phyloP scores from a whole-genome alignment of 345 rosid genomes.

The Dipteronia dyeriana region DNA sequence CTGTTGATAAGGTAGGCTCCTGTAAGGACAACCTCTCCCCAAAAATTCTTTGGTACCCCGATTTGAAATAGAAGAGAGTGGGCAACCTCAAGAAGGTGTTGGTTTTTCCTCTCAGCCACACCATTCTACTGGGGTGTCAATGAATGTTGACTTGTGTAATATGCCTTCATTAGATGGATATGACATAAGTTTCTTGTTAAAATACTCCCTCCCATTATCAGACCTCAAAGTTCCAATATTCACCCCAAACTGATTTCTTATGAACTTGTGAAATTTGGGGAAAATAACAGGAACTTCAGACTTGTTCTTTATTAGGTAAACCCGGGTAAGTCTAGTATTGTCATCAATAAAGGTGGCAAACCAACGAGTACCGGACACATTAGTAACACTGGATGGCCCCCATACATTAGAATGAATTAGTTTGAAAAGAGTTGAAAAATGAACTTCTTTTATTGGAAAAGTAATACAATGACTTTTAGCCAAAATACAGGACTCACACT shows the following conservation, averaged over 20 bases:
- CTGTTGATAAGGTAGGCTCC: not conserved
- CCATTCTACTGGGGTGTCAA: not conserved
- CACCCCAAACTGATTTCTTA: not conserved
- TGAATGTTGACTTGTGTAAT: too few relatives aligned
- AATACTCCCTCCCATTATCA: too few relatives aligned
- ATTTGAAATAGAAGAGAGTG: not conserved
- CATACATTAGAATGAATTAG: not conserved
- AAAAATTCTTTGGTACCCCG: not conserved
- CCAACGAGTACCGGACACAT: not conserved
- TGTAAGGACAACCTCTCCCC: not conserved
- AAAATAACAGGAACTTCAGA: not conserved
- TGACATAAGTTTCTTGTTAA: too few relatives aligned
- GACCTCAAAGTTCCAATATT: not conserved
- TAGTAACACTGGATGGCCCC: not conserved
- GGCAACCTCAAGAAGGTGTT: not conserved
- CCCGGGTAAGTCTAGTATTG: not conserved
- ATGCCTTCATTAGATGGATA: too few relatives aligned
- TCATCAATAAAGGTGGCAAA: not conserved
- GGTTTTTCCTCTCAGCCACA: not conserved
- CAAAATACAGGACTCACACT: too few relatives aligned
- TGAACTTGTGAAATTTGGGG: not conserved
- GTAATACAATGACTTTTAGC: too few relatives aligned
- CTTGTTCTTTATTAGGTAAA: not conserved
- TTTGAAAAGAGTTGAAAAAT: not conserved
- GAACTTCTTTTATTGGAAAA: not conserved